phyloP scores from a whole-genome alignment of 768 basidiomycete species.

The Albatrellus ellisii region DNA sequence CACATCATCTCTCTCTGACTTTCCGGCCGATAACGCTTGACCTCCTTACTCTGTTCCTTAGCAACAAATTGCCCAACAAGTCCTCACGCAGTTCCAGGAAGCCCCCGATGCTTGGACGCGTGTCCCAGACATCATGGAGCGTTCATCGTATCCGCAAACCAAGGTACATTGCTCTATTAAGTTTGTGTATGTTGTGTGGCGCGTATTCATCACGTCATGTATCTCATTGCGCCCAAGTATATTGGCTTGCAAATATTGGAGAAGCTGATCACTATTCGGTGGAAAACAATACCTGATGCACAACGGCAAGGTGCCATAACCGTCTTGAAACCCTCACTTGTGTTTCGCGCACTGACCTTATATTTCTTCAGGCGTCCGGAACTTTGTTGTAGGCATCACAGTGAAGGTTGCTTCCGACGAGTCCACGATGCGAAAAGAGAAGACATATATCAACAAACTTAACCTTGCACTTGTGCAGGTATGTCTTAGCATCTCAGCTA shows the following conservation, averaged over 20 bases:
- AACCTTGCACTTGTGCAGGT: constrained; percentile 95
- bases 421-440: constrained; percentile 76
- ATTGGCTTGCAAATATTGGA: constrained; percentile 96
- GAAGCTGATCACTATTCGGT: constrained; percentile 85
- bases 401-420: constrained; percentile 94
- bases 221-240: constrained; percentile 50
- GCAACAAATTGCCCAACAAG: constrained; percentile 93
- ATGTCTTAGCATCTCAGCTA: constrained; percentile 16
- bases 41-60: constrained; percentile 19
- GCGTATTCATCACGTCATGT: neutral
- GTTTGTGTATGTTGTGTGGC: neutral
- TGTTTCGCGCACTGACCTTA: constrained; percentile 7
- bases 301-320: constrained; percentile 65
- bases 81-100: constrained; percentile 94
- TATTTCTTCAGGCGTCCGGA: constrained; percentile 63
- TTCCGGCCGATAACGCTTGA: constrained; percentile 1
- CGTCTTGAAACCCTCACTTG: constrained; percentile 5
- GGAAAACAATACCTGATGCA: constrained; percentile 91
- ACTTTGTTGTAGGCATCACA: constrained; percentile 88
- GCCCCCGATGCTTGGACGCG: constrained; percentile 94
- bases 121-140: constrained; percentile 88
- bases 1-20: constrained; percentile 6
- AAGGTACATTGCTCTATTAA: constrained; percentile 36
- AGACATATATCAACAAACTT: constrained; percentile 90
- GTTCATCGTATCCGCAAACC: constrained; percentile 71